A percentile compares a stretch with the other conserved stretches of the same genome.
These are phyloP conservation scores for Pyricularia sp. DNA, from an alignment of 2,329 filamentous ascomycete genomes.

Conservation along the genomic window DNA sequence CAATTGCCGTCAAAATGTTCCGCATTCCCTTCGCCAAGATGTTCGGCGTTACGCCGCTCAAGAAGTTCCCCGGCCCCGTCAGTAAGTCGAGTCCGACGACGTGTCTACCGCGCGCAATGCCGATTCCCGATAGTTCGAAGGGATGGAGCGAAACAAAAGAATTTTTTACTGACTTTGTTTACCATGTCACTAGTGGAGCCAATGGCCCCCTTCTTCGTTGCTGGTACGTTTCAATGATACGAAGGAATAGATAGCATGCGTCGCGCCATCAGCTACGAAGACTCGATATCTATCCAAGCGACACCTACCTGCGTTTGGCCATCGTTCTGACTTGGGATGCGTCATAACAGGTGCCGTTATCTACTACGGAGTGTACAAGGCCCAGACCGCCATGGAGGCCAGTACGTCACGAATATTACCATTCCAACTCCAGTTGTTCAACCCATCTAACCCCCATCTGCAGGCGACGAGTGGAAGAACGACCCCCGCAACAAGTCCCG, in stretches of 20 bases:
- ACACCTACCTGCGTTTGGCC: background rate
- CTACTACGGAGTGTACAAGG: conserved; percentile 83
- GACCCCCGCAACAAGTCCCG: conserved; percentile 77
- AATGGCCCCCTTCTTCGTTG: conserved; percentile 87
- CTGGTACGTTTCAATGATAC: conserved; percentile 56
- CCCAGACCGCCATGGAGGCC: conserved; percentile 66
- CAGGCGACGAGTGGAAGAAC: conserved; percentile 94
- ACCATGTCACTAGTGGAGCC: conserved; percentile 57
- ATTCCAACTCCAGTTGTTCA: conserved; percentile 2
- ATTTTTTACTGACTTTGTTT: background rate
- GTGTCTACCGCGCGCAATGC: background rate
- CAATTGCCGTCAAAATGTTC: conserved; percentile 53
- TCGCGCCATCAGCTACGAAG: background rate
- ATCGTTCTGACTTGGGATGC: conserved; percentile 14
- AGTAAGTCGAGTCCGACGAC: conserved; percentile 48
- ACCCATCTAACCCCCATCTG: conserved; percentile 8
- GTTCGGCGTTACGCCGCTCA: conserved; percentile 55
- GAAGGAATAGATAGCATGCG: background rate
- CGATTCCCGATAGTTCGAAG: background rate
- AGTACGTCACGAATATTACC: conserved; percentile 42
- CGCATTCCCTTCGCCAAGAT: conserved; percentile 22
- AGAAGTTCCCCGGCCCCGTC: conserved; percentile 74
- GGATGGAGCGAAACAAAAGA: background rate
- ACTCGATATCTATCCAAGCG: background rate
- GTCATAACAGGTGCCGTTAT: conserved; percentile 61